Conservation (phyloP, 108 stramenopile genomes). For the Seminavis robusta region DNA sequence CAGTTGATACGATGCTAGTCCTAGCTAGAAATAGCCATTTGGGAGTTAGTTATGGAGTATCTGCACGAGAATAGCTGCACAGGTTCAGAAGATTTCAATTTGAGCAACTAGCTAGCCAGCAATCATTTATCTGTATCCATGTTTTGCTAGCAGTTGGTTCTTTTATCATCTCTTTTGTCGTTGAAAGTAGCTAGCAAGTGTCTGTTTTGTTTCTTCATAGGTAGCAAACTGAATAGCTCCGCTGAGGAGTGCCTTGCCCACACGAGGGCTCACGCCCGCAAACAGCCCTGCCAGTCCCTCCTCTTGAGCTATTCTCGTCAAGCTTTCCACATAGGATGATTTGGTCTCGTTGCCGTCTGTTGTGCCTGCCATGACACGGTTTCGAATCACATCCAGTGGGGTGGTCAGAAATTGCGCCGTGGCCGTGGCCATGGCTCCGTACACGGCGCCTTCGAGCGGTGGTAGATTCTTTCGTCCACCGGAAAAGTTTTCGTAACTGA, state of each 20-base stretch:
- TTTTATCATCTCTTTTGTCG: constrained; percentile 8
- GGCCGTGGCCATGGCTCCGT: constrained; percentile 69
- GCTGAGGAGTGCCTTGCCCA: constrained; percentile 76
- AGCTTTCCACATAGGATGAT: constrained; percentile 39
- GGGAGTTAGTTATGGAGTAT: too few species aligned
- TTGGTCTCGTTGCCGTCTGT: not conserved
- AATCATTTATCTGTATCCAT: too few species aligned
- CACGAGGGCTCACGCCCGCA: constrained; percentile 64
- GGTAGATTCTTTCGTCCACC: constrained; percentile 41
- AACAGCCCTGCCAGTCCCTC: constrained; percentile 68
- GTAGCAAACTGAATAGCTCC: constrained; percentile 87
- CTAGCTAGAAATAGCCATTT: too few species aligned
- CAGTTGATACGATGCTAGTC: too few species aligned
- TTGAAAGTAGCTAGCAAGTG: constrained; percentile 40
- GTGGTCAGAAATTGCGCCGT: constrained; percentile 70
- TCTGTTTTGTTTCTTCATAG: constrained; percentile 84
- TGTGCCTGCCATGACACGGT: constrained; percentile 63
- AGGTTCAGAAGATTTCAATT: too few species aligned
- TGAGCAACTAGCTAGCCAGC: too few species aligned
- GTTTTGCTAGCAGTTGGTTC: too few species aligned
- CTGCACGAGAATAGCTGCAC: too few species aligned
- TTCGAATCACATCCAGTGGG: constrained; percentile 77
- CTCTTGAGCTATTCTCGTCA: constrained; percentile 40
- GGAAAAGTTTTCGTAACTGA: constrained; percentile 58
- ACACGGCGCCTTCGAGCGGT: constrained; percentile 57